Conservation (phyloP, 2,329 filamentous ascomycete species). For the Coniochaeta sp. region DNA sequence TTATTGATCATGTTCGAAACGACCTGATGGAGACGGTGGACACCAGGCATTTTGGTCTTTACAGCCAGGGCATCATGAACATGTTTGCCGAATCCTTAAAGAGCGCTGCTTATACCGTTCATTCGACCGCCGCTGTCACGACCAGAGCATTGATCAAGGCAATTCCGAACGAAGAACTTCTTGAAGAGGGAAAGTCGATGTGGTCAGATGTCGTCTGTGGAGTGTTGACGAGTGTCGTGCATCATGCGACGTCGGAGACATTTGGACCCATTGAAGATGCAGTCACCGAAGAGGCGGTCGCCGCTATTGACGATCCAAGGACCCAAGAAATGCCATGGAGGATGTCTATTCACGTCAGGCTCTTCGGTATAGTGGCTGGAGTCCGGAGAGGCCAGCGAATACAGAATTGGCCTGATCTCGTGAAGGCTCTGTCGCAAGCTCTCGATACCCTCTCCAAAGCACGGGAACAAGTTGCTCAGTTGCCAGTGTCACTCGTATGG, state of each 20-base stretch:
- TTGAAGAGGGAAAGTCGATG: slow-evolving; percentile 28
- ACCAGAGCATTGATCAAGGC: slow-evolving; percentile 43
- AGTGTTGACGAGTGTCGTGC: slow-evolving; percentile 72
- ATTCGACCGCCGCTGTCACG: slow-evolving; percentile 51
- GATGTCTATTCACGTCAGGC: slow-evolving; percentile 40
- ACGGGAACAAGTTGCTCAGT: slow-evolving; percentile 24
- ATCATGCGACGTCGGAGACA: slow-evolving; percentile 69
- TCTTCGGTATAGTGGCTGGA: slow-evolving; percentile 64
- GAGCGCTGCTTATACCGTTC: slow-evolving; percentile 50
- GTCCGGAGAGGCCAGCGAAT: slow-evolving; percentile 78
- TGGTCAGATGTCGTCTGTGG: slow-evolving; percentile 67
- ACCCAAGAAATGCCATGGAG: slow-evolving; percentile 27
- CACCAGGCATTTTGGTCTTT: slow-evolving; percentile 57
- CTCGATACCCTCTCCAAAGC: slow-evolving; percentile 40
- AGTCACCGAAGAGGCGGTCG: slow-evolving; percentile 44
- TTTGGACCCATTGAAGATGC: slow-evolving; percentile 62
- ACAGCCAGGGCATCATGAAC: slow-evolving; percentile 83
- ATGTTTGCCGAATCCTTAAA: slow-evolving; percentile 81
- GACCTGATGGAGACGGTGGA: slow-evolving; percentile 53
- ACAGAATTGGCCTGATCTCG: slow-evolving; percentile 59
- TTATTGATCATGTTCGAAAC: slow-evolving; percentile 65
- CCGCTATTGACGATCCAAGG: slow-evolving; percentile 27
- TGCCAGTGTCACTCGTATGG: slow-evolving; percentile 42
- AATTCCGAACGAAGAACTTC: slow-evolving; percentile 42
- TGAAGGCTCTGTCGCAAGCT: slow-evolving; percentile 47